Conservation (phyloP, 78 protist genomes). For the Chrysochromulina parva region DNA sequence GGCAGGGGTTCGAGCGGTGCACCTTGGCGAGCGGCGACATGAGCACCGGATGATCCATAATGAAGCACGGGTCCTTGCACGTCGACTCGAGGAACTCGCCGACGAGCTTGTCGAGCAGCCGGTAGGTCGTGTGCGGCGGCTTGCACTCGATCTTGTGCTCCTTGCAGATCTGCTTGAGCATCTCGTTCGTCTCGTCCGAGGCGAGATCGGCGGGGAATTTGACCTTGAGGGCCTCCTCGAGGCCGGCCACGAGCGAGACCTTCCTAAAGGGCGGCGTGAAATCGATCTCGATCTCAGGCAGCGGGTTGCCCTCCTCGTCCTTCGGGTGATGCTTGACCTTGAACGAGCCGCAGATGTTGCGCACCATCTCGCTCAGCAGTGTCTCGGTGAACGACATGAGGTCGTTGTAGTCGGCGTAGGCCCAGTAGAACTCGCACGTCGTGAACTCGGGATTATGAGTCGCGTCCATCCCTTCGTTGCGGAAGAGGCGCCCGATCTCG, state of each 20-base stretch:
- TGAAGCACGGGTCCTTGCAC: constrained; percentile 97
- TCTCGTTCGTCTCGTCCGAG: constrained; percentile 48
- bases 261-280: constrained; percentile 97
- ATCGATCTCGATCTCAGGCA: constrained; percentile 73
- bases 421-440: constrained; percentile 97
- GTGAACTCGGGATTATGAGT: constrained; percentile 99
- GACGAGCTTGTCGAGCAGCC: constrained; percentile 95
- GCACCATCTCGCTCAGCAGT: constrained; percentile 70
- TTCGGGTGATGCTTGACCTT: constrained; percentile 28
- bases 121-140: constrained; percentile 94
- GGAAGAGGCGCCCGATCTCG: constrained; percentile 98
- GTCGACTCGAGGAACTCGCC: constrained; percentile 90
- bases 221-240: constrained; percentile 74
- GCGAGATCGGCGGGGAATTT: constrained; percentile 49
- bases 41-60: constrained; percentile 96
- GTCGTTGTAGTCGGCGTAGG: constrained; percentile 98
- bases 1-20: constrained; percentile 32
- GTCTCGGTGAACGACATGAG: constrained; percentile 91
- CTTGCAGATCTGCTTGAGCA: constrained; percentile 49
- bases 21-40: constrained; percentile 99
- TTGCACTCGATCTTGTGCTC: constrained; percentile 73
- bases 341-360: constrained; percentile 59
- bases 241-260: constrained; percentile 81
- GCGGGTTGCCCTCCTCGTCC: background rate
- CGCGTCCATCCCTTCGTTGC: constrained; percentile 98